Evolutionary conservation across 2,329 filamentous ascomycete species (phyloP).

Genomic region (Chrysoporthe austroafricana): DNA sequence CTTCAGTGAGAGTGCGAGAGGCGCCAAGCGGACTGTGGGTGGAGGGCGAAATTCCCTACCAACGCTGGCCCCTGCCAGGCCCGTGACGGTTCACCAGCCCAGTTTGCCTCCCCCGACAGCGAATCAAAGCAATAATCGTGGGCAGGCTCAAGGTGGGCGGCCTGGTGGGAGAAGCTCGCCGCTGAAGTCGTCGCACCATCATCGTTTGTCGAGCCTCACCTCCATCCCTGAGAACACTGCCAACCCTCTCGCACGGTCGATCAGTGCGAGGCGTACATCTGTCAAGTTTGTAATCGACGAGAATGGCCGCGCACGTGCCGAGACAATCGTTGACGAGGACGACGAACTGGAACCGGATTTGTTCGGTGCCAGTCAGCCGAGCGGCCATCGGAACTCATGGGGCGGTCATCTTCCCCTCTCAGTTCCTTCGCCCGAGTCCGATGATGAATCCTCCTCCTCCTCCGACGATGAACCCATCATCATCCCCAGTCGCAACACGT

Average conservation of each 20-base stretch:
- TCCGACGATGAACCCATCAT: conserved; percentile 68
- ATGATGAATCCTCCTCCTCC: conserved; percentile 56
- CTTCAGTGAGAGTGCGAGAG: conserved; percentile 51
- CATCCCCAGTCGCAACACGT: conserved; percentile 63
- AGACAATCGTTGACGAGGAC: conserved; percentile 51
- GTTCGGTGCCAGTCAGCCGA: conserved; percentile 3
- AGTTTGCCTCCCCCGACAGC: conserved; percentile 10
- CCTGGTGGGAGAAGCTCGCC: conserved; percentile 56
- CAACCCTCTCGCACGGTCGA: conserved; percentile 46
- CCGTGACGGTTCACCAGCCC: conserved; percentile 36
- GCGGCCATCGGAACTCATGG: conserved; percentile 15
- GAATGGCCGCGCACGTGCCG: conserved; percentile 61
- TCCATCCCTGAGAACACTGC: conserved; percentile 59
- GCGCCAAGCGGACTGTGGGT: conserved; percentile 47
- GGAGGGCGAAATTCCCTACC: conserved; percentile 47
- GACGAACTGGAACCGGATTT: conserved; percentile 37
- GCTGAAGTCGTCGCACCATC: conserved; percentile 49
- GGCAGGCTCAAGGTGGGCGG: conserved; percentile 39
- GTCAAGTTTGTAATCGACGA: conserved; percentile 68
- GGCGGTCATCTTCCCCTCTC: background rate
- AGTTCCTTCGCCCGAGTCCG: conserved; percentile 3
- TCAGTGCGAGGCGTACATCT: conserved; percentile 46
- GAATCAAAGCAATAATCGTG: conserved; percentile 35
- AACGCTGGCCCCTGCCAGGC: conserved; percentile 52
- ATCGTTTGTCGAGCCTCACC: conserved; percentile 54